Conservation (phyloP, 164 flowering plant genomes). For the Macadamia tetraphylla region DNA sequence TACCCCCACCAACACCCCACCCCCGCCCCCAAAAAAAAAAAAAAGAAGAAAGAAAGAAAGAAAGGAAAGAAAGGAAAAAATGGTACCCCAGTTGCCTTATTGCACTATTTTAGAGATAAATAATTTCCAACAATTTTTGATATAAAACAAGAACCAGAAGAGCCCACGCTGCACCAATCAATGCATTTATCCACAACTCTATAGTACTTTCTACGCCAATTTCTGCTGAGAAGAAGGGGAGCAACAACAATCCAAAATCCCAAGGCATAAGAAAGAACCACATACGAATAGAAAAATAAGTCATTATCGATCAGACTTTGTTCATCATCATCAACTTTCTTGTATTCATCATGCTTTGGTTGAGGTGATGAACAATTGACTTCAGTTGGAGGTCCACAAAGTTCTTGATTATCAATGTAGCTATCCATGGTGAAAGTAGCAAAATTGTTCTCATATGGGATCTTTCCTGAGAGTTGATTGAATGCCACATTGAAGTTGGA, state of each 20-base stretch:
- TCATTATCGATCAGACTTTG: background rate
- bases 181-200: background rate
- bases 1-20: too few species aligned
- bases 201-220: background rate
- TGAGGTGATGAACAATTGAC: background rate
- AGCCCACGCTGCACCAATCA: background rate
- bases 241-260: background rate
- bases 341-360: background rate
- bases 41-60: too few species aligned
- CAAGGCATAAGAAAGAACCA: background rate
- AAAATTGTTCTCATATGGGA: background rate
- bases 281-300: background rate
- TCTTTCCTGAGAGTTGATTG: constrained; percentile 7
- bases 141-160: background rate
- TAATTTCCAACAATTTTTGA: background rate
- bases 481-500: constrained; percentile 1
- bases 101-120: too few species aligned
- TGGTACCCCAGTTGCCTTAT: too few species aligned
- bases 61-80: too few species aligned
- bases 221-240: background rate
- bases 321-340: background rate
- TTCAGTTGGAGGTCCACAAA: constrained; percentile 4
- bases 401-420: background rate
- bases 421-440: constrained; percentile 1
- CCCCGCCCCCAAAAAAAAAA: too few species aligned